These are phyloP conservation scores for Chlamydomonas sp. DNA, from an alignment of 139 green algal genomes.

Conservation along the genomic window DNA sequence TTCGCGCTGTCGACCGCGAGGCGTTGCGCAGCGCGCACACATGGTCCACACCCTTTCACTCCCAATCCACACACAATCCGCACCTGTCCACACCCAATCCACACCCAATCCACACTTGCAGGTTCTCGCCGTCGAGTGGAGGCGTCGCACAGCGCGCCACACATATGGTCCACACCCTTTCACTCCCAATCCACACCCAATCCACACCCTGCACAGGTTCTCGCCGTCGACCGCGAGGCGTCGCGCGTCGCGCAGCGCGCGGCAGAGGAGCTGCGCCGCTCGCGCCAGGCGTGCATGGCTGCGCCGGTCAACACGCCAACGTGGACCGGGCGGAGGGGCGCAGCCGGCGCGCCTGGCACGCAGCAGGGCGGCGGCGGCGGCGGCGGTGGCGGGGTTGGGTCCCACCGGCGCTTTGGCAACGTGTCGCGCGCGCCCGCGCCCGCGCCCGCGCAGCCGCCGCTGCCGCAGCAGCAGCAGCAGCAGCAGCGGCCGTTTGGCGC, in stretches of 20 bases:
- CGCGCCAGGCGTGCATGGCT: slow-evolving; percentile 22
- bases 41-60: too few relatives aligned
- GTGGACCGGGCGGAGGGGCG: slow-evolving; percentile 76
- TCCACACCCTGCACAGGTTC: too few relatives aligned
- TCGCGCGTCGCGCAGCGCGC: slow-evolving; percentile 35
- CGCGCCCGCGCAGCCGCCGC: background rate
- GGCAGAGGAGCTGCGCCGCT: slow-evolving; percentile 62
- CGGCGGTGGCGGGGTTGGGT: background rate
- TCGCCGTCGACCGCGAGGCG: slow-evolving; percentile 53
- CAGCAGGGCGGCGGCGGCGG: background rate
- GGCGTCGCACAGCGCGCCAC: background rate
- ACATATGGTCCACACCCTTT: too few relatives aligned
- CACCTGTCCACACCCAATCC: too few relatives aligned
- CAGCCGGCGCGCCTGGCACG: slow-evolving; percentile 40
- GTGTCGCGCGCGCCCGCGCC: slow-evolving; percentile 16
- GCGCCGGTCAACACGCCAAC: slow-evolving; percentile 69
- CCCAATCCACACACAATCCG: too few relatives aligned
- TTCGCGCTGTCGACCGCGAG: too few relatives aligned
- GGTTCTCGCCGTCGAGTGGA: too few relatives aligned
- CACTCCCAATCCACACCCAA: too few relatives aligned
- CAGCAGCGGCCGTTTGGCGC: background rate
- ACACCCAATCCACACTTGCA: too few relatives aligned
- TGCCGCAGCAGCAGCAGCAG: background rate
- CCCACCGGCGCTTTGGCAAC: slow-evolving; percentile 29
- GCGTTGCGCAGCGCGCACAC: too few relatives aligned